Evolutionary conservation across 2,329 filamentous ascomycete genomes (phyloP).

Genomic region (Verticillium klebahnii): DNA sequence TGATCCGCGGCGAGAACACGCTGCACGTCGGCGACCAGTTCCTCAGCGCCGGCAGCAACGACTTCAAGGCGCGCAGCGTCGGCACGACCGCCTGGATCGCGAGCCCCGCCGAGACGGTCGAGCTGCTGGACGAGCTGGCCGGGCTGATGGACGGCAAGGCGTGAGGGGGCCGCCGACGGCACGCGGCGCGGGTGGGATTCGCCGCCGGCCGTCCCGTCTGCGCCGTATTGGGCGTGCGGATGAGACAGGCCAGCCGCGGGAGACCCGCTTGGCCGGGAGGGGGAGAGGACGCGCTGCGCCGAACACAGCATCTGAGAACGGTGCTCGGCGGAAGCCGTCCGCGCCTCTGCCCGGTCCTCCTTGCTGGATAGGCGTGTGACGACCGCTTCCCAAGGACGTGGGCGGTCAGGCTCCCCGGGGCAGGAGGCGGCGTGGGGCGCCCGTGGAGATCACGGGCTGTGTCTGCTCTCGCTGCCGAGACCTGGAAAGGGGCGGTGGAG

Average conservation of each 20-base stretch:
- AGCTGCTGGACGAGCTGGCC: slow-evolving; percentile 78
- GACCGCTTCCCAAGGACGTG: background rate
- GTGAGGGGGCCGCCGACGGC: background rate
- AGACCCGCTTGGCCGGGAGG: too few species aligned
- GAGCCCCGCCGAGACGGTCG: slow-evolving; percentile 84
- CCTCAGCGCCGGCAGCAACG: slow-evolving; percentile 88
- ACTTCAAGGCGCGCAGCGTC: slow-evolving; percentile 90
- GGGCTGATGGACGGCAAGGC: slow-evolving; percentile 39
- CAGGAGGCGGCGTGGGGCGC: too few species aligned
- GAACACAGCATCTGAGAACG: background rate
- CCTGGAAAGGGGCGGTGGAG: too few species aligned
- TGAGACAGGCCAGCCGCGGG: background rate
- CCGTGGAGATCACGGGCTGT: too few species aligned
- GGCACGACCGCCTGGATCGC: slow-evolving; percentile 98
- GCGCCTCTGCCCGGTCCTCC: background rate
- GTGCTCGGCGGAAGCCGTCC: background rate
- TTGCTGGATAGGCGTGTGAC: background rate
- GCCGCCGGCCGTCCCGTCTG: background rate
- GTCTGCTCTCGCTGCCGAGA: too few species aligned
- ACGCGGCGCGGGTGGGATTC: too few species aligned
- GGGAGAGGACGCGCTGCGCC: background rate
- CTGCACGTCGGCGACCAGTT: slow-evolving; percentile 98
- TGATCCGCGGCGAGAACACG: slow-evolving; percentile 69
- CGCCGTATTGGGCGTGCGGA: background rate
- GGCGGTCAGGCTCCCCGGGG: too few species aligned